Conservation (phyloP, 2,329 filamentous ascomycete species). For the Balansia obtecta region DNA sequence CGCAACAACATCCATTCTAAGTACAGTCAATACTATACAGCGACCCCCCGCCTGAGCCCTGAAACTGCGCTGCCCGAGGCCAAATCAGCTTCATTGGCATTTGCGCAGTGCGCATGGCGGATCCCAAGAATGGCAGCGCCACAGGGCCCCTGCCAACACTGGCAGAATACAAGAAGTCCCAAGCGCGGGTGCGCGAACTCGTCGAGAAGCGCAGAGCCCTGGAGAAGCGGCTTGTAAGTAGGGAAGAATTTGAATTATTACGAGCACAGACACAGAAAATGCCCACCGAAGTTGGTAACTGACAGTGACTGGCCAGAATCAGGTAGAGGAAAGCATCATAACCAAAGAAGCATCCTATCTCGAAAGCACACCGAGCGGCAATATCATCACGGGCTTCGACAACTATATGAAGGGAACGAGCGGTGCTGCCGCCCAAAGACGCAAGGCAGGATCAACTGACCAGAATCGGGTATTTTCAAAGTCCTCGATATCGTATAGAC, state of each 20-base stretch:
- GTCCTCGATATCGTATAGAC: constrained; percentile 50
- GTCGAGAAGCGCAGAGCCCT: constrained; percentile 30
- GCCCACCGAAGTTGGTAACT: not conserved
- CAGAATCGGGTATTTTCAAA: constrained; percentile 62
- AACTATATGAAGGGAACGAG: constrained; percentile 88
- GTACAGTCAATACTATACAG: not conserved
- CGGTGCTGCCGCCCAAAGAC: constrained; percentile 48
- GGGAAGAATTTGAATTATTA: not conserved
- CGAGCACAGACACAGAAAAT: not conserved
- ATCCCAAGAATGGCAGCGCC: constrained; percentile 17
- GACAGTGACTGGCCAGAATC: constrained; percentile 24
- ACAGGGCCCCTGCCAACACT: constrained; percentile 21
- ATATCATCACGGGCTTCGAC: constrained; percentile 96
- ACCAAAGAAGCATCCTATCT: constrained; percentile 79
- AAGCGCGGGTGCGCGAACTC: constrained; percentile 34
- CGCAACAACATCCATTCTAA: not conserved
- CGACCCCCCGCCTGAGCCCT: not conserved
- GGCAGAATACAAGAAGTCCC: constrained; percentile 38
- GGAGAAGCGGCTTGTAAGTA: constrained; percentile 25
- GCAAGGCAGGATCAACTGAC: constrained; percentile 53
- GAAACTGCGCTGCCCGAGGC: not conserved
- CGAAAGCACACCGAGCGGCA: constrained; percentile 77
- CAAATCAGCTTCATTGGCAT: not conserved
- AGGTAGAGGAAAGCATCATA: constrained; percentile 66
- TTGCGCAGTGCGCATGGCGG: constrained; percentile 18